Percentiles rank a stretch among this genome's conserved stretches.
These are phyloP conservation scores for Brassica rapa DNA, from an alignment of 345 rosid genomes.

Conservation along the genomic window DNA sequence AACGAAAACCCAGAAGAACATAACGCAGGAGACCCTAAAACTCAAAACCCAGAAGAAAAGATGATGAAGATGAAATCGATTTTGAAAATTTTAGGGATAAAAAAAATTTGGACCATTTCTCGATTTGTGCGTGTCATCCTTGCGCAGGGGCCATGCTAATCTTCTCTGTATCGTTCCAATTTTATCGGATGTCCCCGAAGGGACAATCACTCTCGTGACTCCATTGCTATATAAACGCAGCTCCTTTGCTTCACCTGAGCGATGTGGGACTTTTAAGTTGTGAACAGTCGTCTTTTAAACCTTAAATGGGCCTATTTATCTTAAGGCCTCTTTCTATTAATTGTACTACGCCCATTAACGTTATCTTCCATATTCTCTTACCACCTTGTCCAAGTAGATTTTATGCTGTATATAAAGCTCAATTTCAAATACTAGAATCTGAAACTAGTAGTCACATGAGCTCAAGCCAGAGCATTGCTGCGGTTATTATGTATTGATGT, in stretches of 20 bases:
- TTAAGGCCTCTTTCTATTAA: background rate
- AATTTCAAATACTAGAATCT: slow-evolving; percentile 4
- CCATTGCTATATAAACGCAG: background rate
- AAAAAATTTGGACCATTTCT: slow-evolving; percentile 8
- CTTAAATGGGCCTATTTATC: background rate
- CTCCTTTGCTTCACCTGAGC: background rate
- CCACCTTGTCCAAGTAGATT: background rate
- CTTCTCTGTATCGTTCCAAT: slow-evolving; percentile 34
- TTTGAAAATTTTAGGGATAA: background rate
- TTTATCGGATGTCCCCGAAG: slow-evolving; percentile 34
- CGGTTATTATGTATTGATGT: slow-evolving; percentile 53
- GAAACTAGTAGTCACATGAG: slow-evolving; percentile 38
- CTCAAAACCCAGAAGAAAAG: background rate
- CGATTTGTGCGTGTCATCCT: slow-evolving; percentile 26
- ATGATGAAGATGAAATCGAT: background rate
- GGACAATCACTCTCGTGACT: background rate
- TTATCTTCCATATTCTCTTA: background rate
- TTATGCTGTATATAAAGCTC: background rate
- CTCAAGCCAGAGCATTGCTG: slow-evolving; percentile 53
- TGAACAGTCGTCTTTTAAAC: too few relatives aligned
- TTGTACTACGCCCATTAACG: background rate
- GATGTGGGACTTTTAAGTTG: slow-evolving; percentile 8
- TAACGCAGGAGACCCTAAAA: too few relatives aligned
- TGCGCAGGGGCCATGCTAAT: slow-evolving; percentile 32
- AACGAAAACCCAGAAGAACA: background rate